A percentile compares a stretch with the other conserved stretches of the same genome.
Conservation (phyloP, 176 grass and related monocot species). For the Phragmites australis region DNA sequence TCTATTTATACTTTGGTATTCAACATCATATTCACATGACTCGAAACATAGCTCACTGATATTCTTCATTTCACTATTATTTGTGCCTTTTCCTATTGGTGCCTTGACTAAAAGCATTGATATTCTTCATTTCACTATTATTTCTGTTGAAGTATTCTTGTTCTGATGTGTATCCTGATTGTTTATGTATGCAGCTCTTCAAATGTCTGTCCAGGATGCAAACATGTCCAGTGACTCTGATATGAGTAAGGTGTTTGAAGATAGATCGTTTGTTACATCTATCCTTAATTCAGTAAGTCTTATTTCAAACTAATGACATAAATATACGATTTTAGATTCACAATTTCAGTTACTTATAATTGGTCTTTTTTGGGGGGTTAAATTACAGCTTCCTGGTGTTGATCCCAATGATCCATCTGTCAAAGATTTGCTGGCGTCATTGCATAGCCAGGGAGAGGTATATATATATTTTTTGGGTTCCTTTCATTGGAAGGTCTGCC, state of each 20-base stretch:
- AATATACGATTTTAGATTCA: background rate
- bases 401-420: constrained; percentile 97
- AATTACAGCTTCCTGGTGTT: constrained; percentile 91
- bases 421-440: constrained; percentile 85
- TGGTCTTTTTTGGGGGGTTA: background rate
- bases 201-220: constrained; percentile 92
- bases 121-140: background rate
- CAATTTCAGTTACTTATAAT: constrained; percentile 9
- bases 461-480: background rate
- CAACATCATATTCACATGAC: background rate
- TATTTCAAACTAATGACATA: background rate
- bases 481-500: constrained; percentile 15
- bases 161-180: constrained; percentile 19
- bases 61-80: background rate
- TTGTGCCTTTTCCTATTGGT: background rate
- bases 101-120: background rate
- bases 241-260: constrained; percentile 87
- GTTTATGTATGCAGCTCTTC: constrained; percentile 61
- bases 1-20: background rate
- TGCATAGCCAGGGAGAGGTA: constrained; percentile 83
- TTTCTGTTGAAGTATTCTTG: constrained; percentile 1
- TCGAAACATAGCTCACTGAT: background rate
- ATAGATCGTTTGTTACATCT: constrained; percentile 95
- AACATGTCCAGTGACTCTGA: constrained; percentile 64
- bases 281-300: constrained; percentile 79